phyloP scores from a whole-genome alignment of 192 early-diverging fungal species.

The Diversispora epigaea region DNA sequence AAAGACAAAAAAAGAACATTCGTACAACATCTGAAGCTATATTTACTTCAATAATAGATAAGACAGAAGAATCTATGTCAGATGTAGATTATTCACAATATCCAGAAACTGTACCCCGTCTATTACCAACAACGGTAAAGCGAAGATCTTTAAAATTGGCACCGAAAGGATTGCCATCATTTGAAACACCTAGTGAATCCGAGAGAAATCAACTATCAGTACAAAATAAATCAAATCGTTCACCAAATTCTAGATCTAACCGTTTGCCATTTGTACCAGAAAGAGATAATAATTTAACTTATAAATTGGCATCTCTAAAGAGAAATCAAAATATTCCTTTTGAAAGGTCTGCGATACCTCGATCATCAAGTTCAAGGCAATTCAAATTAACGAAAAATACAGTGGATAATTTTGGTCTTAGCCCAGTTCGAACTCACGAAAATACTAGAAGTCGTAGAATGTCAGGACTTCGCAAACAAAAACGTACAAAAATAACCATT shows the following conservation, averaged over 20 bases:
- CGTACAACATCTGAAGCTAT: conserved; percentile 36
- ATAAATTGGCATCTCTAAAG: background rate
- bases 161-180: background rate
- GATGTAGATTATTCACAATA: conserved; percentile 10
- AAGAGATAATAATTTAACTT: conserved; percentile 2
- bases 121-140: conserved; percentile 31
- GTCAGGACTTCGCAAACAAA: background rate
- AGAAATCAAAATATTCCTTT: background rate
- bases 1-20: conserved; percentile 34
- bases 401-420: background rate
- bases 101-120: conserved; percentile 28
- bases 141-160: background rate
- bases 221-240: background rate
- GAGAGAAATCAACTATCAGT: background rate
- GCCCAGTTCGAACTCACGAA: background rate
- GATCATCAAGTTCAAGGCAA: background rate
- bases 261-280: background rate
- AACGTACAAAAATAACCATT: background rate
- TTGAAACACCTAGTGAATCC: background rate
- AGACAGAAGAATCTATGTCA: conserved; percentile 28
- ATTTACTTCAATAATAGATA: conserved; percentile 32
- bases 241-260: background rate
- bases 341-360: background rate
- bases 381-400: background rate
- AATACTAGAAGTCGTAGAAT: background rate